Base-by-base conservation (phyloP, 208 protist species). In the Endotrypanum monterogeii region DNA sequence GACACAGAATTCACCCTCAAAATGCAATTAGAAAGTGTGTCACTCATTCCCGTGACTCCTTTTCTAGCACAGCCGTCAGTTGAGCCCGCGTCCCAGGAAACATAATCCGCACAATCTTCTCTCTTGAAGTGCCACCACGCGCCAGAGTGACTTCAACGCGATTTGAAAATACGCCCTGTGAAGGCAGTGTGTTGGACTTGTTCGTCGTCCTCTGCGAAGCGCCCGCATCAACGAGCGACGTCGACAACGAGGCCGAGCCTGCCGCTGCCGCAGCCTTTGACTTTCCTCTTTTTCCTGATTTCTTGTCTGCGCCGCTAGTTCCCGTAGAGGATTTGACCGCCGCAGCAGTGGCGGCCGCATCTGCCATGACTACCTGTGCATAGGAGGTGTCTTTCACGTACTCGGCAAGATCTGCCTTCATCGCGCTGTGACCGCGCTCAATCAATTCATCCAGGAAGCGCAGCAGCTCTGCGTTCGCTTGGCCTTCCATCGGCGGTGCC, bases 381-480 rank as follows among this genome's bases (percentile, higher is more conserved):
- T 78, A 79, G 20, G 71, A 84, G 18, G 79, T 84, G 23, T 54
- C 75, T 46, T 79, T 62, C 11, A 87, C 23, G 65, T 73, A 84
- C 23, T 28, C 54, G 9, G 48, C 46, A 35, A 67, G 20, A 23
- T 82, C 71, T 28, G 16, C 55, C 51, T 20, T 55, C 71, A 83
- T 54, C 46, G 67, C 75, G n/a, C 67, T 63, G 30, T 87, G 58
- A 44, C 88, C 76, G 3, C 65, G 54, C 69, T 90, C 82, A 3
- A 95, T 54, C 11, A 83, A 28, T 44, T 82, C 78, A 39, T 89
- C 82, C 39, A 94, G 67, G 70, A 90, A 96, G 39, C 86, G 77
- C 0, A 92, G 60, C 2, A 96, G 90, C 60, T 92, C 92, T 50
- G 69, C 80, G 71, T 96, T 96, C 2, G 92, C 92, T 67, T 91